Evolutionary conservation across 176 grass and related monocot genomes (phyloP), one percentile per base, ranked within the genome.

Genomic region (Zizania latifolia): DNA sequence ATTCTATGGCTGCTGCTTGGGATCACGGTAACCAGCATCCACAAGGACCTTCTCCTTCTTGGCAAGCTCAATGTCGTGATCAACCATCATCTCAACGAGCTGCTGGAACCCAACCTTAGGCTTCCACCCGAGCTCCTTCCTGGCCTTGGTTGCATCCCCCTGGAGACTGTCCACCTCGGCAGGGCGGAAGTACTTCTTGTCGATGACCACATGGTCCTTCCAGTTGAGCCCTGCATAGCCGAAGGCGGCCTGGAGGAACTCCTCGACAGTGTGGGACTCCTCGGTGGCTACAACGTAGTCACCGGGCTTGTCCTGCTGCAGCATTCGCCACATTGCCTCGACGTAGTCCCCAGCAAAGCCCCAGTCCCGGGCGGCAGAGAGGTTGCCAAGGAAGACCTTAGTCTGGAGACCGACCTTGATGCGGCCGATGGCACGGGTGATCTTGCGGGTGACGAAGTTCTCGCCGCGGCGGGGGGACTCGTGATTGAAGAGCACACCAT

Each of bases 381-480:
- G 84, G 82, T 99, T 99, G 10, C 91, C 91, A 0, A 99, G 89
- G 82, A 88, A 99, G 43, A 99, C 83, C 89, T 99, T 99, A 78
- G 95, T 99, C 84, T 99, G 95, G 31, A 99, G 91, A 0, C 91
- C 95, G n/a, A 99, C 2, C 78, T 81, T 89, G 79, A 99, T 99
- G 59, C 91, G 91, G 24, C 91, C 95, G 22, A 99, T 38, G 58
- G 95, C 95, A 8, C 95, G 86, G 62, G 95, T 99, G 84, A 99
- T 99, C 91, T 99, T 99, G 78, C 95, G 86, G 35, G 95, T 99
- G 65, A 99, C 95, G 62, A 99, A 99, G 91, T 99, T 99, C 91
- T 99, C 91, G 1, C 95, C 95, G 6, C 95, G 91, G 44, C 95
- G 89, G 0, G 95, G 95, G 2, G 91, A 94, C 91, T 99, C 95